phyloP scores from a whole-genome alignment of 106 monocot genomes.

The Dioscorea zingiberensis region DNA sequence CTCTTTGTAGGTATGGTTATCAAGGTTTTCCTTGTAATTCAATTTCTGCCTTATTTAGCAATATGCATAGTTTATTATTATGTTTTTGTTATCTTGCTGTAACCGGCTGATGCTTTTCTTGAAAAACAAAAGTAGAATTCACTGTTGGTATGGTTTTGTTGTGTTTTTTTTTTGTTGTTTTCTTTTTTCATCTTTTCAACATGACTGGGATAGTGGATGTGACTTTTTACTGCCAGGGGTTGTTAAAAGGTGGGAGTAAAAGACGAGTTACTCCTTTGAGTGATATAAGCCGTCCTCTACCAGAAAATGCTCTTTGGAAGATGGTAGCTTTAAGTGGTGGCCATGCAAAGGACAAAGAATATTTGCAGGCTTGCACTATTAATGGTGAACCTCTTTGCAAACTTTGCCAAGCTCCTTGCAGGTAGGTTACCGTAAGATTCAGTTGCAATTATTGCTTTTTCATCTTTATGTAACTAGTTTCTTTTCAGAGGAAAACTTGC shows the following conservation, averaged over 20 bases:
- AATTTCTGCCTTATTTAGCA: too few species aligned
- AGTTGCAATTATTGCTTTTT: constrained; percentile 7
- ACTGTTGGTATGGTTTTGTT: background rate
- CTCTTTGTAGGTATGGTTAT: too few species aligned
- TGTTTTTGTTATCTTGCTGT: too few species aligned
- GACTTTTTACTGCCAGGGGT: constrained; percentile 44
- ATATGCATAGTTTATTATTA: too few species aligned
- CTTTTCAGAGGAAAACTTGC: constrained; percentile 63
- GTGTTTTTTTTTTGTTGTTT: too few species aligned
- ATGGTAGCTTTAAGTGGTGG: constrained; percentile 53
- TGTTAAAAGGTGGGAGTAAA: constrained; percentile 90
- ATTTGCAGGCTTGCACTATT: constrained; percentile 64
- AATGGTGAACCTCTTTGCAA: constrained; percentile 75
- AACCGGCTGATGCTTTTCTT: too few species aligned
- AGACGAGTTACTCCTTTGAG: constrained; percentile 61
- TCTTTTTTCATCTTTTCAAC: background rate
- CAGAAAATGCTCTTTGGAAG: constrained; percentile 83
- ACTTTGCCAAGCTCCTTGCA: constrained; percentile 86
- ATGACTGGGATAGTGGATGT: too few species aligned
- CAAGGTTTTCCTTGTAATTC: too few species aligned
- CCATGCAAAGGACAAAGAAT: constrained; percentile 50
- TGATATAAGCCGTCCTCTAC: constrained; percentile 58
- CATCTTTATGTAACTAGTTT: constrained; percentile 8
- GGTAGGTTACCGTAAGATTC: constrained; percentile 24
- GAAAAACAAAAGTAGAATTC: too few species aligned